Evolutionary conservation across 75 land plant species (phyloP), one percentile per base, ranked within the genome.

Genomic region (Selaginella tamariscina): DNA sequence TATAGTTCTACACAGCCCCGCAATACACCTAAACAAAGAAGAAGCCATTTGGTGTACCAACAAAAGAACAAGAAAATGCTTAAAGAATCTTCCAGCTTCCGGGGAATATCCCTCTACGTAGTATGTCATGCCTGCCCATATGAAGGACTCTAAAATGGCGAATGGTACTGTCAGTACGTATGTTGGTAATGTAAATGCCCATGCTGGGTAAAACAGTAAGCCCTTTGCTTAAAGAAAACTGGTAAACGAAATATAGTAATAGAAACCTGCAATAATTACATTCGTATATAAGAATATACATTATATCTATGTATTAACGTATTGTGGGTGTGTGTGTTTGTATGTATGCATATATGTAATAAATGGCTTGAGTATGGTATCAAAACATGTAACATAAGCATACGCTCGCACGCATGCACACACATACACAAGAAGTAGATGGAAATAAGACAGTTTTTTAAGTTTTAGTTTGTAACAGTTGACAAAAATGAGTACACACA

Each of bases 161-260:
- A 80, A n/a, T 55, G 91, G 91, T 26, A 87, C 56, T 32, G 76
- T 82, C 18, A 82, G 68, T 44, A 78, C 27, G 60, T 63, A 31
- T 30, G 77, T 69, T 32, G 91, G 85, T 30, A 87, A 64, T 33
- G 83, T 65, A 70, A 74, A 85, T 32, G 85, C 85, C 91, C 91
- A 87, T 65, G 91, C 81, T 26, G 91, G 91, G 70, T 82, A 82
- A 59, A 82, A 85, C 39, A 65, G 56, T 30, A 81, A 66, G 24
- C 77, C 88, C 80, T 78, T 69, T 88, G 88, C 33, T 83, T 85
- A 68, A 70, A 82, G 72, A 87, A 87, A 24, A 82, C 82, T 29
- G 80, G 54, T 13, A 83, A 78, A 0, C 77, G 73, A 8, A 1
- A n/a, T 1, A 80, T 68, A 1, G 75, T 78, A 75, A 83, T 15